Conservation (phyloP, 2,329 filamentous ascomycete species). For the Aspergillus felis region DNA sequence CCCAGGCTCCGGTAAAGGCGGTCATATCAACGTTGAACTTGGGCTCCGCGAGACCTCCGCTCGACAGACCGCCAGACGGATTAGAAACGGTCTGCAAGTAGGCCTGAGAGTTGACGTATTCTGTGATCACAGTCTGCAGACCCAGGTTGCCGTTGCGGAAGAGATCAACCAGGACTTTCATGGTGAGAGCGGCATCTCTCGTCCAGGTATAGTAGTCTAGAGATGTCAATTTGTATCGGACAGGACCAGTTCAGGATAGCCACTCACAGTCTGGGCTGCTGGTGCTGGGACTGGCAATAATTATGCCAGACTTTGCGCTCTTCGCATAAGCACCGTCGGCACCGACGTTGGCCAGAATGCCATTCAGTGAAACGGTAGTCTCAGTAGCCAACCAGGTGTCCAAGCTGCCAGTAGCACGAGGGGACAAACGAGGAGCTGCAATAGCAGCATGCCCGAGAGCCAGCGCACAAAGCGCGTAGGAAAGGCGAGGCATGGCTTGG, state of each 20-base stretch:
- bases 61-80: slow-evolving; percentile 58
- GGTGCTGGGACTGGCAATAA: slow-evolving; percentile 55
- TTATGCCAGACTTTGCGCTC: slow-evolving; percentile 48
- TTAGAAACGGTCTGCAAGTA: slow-evolving; percentile 64
- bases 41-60: slow-evolving; percentile 62
- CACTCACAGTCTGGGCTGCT: slow-evolving; percentile 50
- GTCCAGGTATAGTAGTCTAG: slow-evolving; percentile 80
- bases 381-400: slow-evolving; percentile 35
- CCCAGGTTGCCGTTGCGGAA: slow-evolving; percentile 58
- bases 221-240: neutral
- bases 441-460: slow-evolving; percentile 15
- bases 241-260: slow-evolving; percentile 6
- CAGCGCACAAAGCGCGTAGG: slow-evolving; percentile 1
- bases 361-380: slow-evolving; percentile 47
- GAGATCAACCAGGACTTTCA: slow-evolving; percentile 65
- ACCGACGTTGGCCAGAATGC: slow-evolving; percentile 54
- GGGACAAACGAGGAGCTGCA: slow-evolving; percentile 14
- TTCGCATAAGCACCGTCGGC: slow-evolving; percentile 46
- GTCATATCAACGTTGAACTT: slow-evolving; percentile 66
- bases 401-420: slow-evolving; percentile 17
- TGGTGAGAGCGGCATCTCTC: slow-evolving; percentile 66
- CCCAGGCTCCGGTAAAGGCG: slow-evolving; percentile 64
- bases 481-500: neutral
- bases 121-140: slow-evolving; percentile 59
- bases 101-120: slow-evolving; percentile 66